Base-by-base conservation (phyloP, 2,329 filamentous ascomycete species). In the Sporothrix mexicana region DNA sequence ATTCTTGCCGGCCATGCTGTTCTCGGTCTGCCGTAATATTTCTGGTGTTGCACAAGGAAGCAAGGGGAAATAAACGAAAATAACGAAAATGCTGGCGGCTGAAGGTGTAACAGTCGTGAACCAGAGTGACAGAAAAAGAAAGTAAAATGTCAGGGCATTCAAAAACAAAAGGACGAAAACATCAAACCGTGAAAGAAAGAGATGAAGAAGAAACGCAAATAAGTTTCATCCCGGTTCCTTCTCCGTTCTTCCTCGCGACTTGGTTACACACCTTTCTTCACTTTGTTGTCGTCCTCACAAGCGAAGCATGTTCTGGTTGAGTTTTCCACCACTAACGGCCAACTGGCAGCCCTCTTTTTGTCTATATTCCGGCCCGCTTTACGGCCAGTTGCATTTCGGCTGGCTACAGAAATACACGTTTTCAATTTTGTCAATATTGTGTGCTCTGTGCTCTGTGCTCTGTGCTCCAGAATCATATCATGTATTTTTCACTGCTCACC, bases 381-480 rank as follows among this genome's bases (percentile, higher is more conserved):
- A 67, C 47, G 64, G 64, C 30, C 43, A 67, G 45, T 9, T 51
- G 64, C 64, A n/a, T 67, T 17, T 51, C 64, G 64, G 64, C 45
- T 30, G 25, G 9, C 25, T 17, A 45, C 45, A 49, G 45, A 20
- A 25, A 20, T 9, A 3, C 25, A 55, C 51, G 53, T 30, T 57
- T 15, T 57, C 53, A 5, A 6, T 2, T 36, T 36, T 7, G 53
- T 57, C 53, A 25, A 30, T 13, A 25, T 15, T 25, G 13, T 57
- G 53, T 25, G 23, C 23, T 30, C 53, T 13, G 41, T 55, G 51
- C 51, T 55, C 7, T 41, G 36, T 13, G 61, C 41, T 45, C 17
- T 13, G 41, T 55, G 51, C 51, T 55, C 7, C 51, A 55, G 51
- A 25, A 47, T 25, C 25, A 20, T 25, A 5, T 66, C 61, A 43